These are phyloP conservation scores for Penicillium brasilianum DNA, from an alignment of 2,329 filamentous ascomycete genomes.

Conservation along the genomic window DNA sequence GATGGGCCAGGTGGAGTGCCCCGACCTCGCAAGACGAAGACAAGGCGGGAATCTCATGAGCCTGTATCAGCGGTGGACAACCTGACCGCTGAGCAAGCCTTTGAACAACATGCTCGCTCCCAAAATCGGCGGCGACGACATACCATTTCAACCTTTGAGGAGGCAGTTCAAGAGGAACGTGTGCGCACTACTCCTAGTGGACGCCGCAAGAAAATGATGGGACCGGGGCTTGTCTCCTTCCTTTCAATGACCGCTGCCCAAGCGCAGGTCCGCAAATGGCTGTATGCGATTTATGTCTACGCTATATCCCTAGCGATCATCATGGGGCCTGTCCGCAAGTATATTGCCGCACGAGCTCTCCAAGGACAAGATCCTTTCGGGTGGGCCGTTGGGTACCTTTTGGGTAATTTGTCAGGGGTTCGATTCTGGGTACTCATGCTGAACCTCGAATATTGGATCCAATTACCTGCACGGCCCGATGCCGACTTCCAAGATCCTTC, in stretches of 20 bases:
- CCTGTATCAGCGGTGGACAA: constrained; percentile 33
- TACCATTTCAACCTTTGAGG: constrained; percentile 57
- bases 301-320: constrained; percentile 67
- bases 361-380: constrained; percentile 79
- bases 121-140: constrained; percentile 47
- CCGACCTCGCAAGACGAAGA: constrained; percentile 45
- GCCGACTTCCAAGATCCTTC: constrained; percentile 41
- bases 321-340: constrained; percentile 71
- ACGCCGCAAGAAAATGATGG: constrained; percentile 68
- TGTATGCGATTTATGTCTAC: constrained; percentile 83
- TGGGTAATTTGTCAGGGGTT: constrained; percentile 76
- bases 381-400: constrained; percentile 88
- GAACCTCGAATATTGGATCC: constrained; percentile 76
- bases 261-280: constrained; percentile 76
- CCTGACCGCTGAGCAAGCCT: constrained; percentile 30
- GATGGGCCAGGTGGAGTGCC: constrained; percentile 37
- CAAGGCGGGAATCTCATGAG: constrained; percentile 28
- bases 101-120: constrained; percentile 23
- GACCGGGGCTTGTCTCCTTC: constrained; percentile 71
- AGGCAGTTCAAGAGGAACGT: constrained; percentile 35
- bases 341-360: constrained; percentile 71
- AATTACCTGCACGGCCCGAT: constrained; percentile 61
- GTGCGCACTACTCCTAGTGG: constrained; percentile 63
- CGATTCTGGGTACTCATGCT: constrained; percentile 72
- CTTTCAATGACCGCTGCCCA: constrained; percentile 80